Evolutionary conservation across 177 flowering plant species (phyloP), one percentile per base, ranked within the genome.

Genomic region (Vitis hybrid): DNA sequence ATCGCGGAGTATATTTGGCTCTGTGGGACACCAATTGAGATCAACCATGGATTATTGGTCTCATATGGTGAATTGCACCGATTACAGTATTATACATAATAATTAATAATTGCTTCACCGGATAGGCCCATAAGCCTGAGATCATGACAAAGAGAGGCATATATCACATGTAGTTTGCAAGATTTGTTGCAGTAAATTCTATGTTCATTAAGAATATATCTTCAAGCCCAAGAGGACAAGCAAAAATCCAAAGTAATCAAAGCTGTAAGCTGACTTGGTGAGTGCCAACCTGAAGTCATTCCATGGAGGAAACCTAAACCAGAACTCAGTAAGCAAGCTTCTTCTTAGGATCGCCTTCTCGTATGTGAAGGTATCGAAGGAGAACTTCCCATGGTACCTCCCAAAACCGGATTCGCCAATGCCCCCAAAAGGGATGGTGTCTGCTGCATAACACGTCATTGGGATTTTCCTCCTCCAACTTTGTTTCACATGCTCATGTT

Each of bases 241-340:
- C 11, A 80, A 62, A n/a, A 83, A 49, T 8, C 80, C 80, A 63
- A 86, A 31, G 55, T 85, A 81, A 61, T 86, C 79, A 60, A 6
- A 82, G 3, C 53, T 65, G 70, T 79, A 85, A 45, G 78, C 74
- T 11, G 60, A 10, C 59, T 65, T 77, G 14, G 86, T 60, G 62
- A 86, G 83, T 14, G 60, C 70, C 68, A 85, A 29, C 78, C 82
- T 86, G 51, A 78, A 56, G n/a, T 69, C 65, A 49, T 70, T 82
- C 89, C 89, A 89, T 59, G 93, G 90, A 60, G 93, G 93, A 72
- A 74, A 85, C 55, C 89, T 70, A 62, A 84, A 81, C 90, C 86
- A 85, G 19, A 85, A 81, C 60, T 88, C 90, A 1, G 72, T 65
- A 16, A 85, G 73, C 45, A 77, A 85, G 65, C 78, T 72, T 67